Percentiles rank a stretch among this genome's conserved stretches.
Conservation (phyloP, 441 rosid species). For the Adansonia gregorii region DNA sequence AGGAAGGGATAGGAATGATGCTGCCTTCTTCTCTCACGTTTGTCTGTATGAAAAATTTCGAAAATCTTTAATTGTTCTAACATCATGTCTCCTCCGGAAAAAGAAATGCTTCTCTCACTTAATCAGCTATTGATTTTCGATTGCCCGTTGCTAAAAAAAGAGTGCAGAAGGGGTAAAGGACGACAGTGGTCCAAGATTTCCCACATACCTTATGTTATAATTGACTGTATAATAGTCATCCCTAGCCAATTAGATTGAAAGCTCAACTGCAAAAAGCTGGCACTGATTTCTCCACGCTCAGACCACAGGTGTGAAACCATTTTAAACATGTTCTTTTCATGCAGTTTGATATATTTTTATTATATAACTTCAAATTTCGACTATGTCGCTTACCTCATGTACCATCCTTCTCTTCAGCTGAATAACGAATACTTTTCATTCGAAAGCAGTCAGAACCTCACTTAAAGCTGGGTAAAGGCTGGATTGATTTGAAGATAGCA, state of each 20-base stretch:
- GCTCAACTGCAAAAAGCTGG: not conserved
- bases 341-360: too few species aligned
- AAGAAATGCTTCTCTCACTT: slow-evolving; percentile 2
- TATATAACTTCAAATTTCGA: too few species aligned
- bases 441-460: too few species aligned
- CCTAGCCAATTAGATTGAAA: not conserved
- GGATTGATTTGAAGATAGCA: too few species aligned
- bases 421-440: too few species aligned
- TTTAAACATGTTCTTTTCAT: too few species aligned
- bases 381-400: too few species aligned
- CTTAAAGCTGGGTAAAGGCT: too few species aligned
- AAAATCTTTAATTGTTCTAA: not conserved
- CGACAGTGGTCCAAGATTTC: not conserved
- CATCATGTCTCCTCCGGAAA: not conserved
- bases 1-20: too few species aligned
- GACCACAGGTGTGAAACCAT: not conserved
- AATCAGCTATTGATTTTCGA: not conserved
- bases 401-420: too few species aligned
- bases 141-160: not conserved
- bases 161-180: not conserved
- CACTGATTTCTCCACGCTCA: not conserved
- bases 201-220: not conserved
- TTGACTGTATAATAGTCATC: not conserved
- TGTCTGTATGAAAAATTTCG: too few species aligned
- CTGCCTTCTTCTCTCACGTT: too few species aligned